Evolutionary conservation across 345 rosid genomes (phyloP), one percentile per base, ranked within the genome.

Genomic region (Sisymbrium altissimum): DNA sequence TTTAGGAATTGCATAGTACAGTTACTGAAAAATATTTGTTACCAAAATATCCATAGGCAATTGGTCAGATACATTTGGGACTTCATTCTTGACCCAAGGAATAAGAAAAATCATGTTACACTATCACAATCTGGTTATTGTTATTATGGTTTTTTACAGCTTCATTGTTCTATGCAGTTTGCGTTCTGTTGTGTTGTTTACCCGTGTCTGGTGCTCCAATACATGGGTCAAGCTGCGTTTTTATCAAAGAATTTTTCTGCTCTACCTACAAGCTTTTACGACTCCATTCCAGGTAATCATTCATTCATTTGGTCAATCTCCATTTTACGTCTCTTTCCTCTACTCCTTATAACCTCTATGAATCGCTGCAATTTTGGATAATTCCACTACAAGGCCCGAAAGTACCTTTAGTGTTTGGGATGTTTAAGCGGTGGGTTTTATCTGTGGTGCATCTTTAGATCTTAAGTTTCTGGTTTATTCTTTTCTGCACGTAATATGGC

Each of bases 151-250:
- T 23, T 49, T 38, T 58, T 48, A 7, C n/a, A 33, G n/a, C 35
- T 5, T 54, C 6, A 6, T 69, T 44, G 27, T 40, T 49, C 10
- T 76, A 14, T 83, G 90, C 91, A 92, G 99, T 78, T 88, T 74
- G 91, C 96, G 11, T 92, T 89, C 78, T 69, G 81, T 66, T 83
- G 86, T 72, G 78, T 90, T 40, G 86, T 87, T 48, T 95, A 90
- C 81, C 99, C 99, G 12, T 92, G 97, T 79, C 83, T 95, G 54
- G 95, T 95, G 83, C 92, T 95, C 79, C 99, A 95, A 77, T 95
- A 95, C 84, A 86, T 95, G 98, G 99, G 98, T 29, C 97, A 92
- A 81, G 96, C 98, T 40, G 98, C 99, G 39, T 95, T 86, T 84
- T 81, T 92, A 75, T 92, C 98, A 33, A 88, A 86, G 84, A 95